A percentile compares a stretch with the other conserved stretches of the same genome.
These are phyloP conservation scores for Pestalotiopsis sp. DNA, from an alignment of 2,329 filamentous ascomycete species.

Conservation along the genomic window DNA sequence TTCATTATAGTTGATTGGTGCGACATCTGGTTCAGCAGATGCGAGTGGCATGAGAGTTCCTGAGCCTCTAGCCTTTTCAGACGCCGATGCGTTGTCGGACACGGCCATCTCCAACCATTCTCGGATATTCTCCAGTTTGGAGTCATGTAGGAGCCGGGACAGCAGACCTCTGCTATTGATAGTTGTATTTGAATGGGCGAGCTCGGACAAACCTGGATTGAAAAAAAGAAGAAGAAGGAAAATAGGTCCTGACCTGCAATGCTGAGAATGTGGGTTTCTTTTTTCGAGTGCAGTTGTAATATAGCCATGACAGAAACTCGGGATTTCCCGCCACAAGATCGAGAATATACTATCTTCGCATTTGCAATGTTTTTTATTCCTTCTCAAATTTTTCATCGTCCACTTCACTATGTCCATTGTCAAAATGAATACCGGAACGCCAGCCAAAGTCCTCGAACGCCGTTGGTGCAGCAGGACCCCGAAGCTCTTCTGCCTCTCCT, in stretches of 20 bases:
- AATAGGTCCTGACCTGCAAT: neutral
- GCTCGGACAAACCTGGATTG: too few relatives aligned
- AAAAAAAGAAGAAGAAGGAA: neutral
- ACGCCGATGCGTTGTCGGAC: too few relatives aligned
- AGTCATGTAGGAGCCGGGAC: too few relatives aligned
- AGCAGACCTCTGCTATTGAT: too few relatives aligned
- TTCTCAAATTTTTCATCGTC: neutral
- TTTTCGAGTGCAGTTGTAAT: neutral
- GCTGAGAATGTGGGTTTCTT: neutral
- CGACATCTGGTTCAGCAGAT: too few relatives aligned
- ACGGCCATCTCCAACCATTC: too few relatives aligned
- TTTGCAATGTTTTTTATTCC: neutral
- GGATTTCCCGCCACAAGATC: neutral
- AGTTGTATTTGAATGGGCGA: too few relatives aligned
- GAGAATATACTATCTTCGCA: neutral
- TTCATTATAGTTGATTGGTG: too few relatives aligned
- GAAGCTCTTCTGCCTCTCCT: neutral
- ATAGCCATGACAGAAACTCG: neutral
- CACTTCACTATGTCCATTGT: neutral
- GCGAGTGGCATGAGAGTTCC: too few relatives aligned
- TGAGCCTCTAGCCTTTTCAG: too few relatives aligned
- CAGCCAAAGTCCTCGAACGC: constrained; percentile 5
- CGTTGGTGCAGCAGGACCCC: neutral
- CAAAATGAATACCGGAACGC: constrained; percentile 5
- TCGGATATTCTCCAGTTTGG: too few relatives aligned